Evolutionary conservation across 1,284 basidiomycete species (phyloP).

Genomic region (Cryptococcus jaspeensis): DNA sequence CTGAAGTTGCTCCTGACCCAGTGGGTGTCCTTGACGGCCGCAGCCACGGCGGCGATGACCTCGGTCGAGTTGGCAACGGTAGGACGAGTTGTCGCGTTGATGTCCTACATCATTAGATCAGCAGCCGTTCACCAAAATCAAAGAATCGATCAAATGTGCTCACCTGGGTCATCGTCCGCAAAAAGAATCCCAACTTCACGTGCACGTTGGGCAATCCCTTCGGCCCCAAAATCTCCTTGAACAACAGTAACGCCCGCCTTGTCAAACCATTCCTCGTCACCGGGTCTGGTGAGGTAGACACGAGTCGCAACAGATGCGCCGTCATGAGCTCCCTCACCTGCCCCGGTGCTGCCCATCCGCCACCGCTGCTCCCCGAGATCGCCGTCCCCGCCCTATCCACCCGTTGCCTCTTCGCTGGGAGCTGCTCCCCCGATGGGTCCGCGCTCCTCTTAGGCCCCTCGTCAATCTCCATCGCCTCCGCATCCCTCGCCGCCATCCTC

Average conservation of each 20-base stretch:
- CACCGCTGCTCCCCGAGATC: slow-evolving; percentile 43
- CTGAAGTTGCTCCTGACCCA: slow-evolving; percentile 79
- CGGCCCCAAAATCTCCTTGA: slow-evolving; percentile 76
- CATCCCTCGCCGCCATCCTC: slow-evolving; percentile 54
- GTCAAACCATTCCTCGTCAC: slow-evolving; percentile 65
- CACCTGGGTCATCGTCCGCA: slow-evolving; percentile 76
- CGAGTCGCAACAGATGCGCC: slow-evolving; percentile 87
- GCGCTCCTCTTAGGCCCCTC: slow-evolving; percentile 32
- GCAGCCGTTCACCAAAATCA: not conserved
- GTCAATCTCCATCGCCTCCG: slow-evolving; percentile 51
- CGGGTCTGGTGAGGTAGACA: slow-evolving; percentile 69
- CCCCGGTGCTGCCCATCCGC: slow-evolving; percentile 72
- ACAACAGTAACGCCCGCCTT: slow-evolving; percentile 73
- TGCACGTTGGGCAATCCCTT: slow-evolving; percentile 91
- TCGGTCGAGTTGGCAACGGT: slow-evolving; percentile 82
- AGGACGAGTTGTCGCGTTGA: slow-evolving; percentile 66
- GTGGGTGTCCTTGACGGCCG: slow-evolving; percentile 74
- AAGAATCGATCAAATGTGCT: slow-evolving; percentile 33
- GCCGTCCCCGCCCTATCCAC: slow-evolving; percentile 54
- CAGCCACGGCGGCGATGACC: slow-evolving; percentile 77
- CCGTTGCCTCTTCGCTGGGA: slow-evolving; percentile 52
- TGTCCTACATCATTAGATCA: slow-evolving; percentile 56
- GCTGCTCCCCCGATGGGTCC: slow-evolving; percentile 25
- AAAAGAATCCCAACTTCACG: slow-evolving; percentile 87
- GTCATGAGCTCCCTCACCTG: slow-evolving; percentile 84